These are phyloP conservation scores for Diaporthe capsici DNA, from an alignment of 2,329 filamentous ascomycete genomes.

Conservation along the genomic window DNA sequence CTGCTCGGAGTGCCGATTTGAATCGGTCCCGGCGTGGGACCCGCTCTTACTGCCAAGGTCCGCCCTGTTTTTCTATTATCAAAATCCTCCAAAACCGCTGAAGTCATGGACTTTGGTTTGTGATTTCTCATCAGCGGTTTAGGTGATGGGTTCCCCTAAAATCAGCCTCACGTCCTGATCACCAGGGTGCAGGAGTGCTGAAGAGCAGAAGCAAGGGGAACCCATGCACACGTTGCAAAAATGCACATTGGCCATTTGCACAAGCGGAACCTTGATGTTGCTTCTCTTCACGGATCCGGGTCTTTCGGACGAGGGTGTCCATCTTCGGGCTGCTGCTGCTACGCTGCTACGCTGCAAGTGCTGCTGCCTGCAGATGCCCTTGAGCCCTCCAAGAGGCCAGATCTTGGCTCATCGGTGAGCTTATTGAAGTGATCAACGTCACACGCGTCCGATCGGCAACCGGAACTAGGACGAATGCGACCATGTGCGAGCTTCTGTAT, in stretches of 20 bases:
- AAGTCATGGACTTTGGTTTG: conserved; percentile 2
- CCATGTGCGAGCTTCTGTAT: conserved; percentile 20
- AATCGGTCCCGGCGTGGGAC: conserved; percentile 33
- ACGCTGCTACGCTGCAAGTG: not conserved
- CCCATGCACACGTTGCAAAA: not conserved
- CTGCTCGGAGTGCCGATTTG: conserved; percentile 24
- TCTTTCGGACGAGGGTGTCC: conserved; percentile 12
- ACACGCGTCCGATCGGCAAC: conserved; percentile 28
- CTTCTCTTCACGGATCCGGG: conserved; percentile 4
- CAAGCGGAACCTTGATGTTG: not conserved
- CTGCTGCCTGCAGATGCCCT: not conserved
- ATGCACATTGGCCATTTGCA: not conserved
- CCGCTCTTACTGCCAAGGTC: conserved; percentile 23
- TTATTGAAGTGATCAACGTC: conserved; percentile 28
- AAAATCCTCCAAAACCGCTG: not conserved
- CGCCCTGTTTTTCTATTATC: not conserved
- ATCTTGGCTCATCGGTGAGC: conserved; percentile 31
- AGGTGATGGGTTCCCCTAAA: not conserved
- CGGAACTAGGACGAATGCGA: conserved; percentile 26
- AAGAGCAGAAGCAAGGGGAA: not conserved
- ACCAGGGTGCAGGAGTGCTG: conserved; percentile 13
- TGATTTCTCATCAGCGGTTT: not conserved
- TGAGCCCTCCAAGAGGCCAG: conserved; percentile 18
- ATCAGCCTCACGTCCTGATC: conserved; percentile 26
- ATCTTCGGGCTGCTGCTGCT: conserved; percentile 4